These are phyloP conservation scores for Ilex paraguariensis DNA, from an alignment of 305 asterid genomes.

Conservation along the genomic window DNA sequence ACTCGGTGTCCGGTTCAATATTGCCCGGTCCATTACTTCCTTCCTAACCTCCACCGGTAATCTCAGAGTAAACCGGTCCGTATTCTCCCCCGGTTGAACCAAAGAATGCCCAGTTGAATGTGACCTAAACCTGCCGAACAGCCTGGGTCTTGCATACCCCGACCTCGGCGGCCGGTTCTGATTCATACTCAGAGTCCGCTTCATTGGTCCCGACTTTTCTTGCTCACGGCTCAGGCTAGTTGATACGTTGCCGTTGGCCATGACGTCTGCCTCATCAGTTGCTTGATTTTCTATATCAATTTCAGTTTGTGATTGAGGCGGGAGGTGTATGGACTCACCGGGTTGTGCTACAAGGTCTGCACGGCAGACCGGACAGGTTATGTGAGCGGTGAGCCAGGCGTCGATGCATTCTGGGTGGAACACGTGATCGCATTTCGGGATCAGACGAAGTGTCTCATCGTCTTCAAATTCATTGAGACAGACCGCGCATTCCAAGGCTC, in stretches of 20 bases:
- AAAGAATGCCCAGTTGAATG: constrained; percentile 53
- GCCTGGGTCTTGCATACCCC: constrained; percentile 18
- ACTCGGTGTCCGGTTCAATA: constrained; percentile 27
- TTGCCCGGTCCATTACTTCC: constrained; percentile 34
- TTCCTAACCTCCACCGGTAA: constrained; percentile 34
- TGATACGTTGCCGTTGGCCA: too few relatives aligned
- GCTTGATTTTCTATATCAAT: too few relatives aligned
- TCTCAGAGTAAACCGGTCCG: constrained; percentile 38
- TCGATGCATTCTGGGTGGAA: neutral
- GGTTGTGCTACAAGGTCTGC: neutral
- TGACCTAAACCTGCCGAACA: constrained; percentile 35
- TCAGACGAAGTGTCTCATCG: neutral
- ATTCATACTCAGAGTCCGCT: neutral
- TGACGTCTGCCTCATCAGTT: too few relatives aligned
- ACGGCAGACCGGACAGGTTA: neutral
- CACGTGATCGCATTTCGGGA: constrained; percentile 2
- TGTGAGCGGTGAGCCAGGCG: neutral
- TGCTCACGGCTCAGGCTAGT: too few relatives aligned
- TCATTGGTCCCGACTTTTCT: too few relatives aligned
- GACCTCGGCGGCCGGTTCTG: constrained; percentile 23
- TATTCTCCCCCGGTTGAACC: constrained; percentile 32
- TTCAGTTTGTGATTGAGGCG: too few relatives aligned
- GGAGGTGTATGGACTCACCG: neutral
- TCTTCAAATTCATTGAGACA: neutral
- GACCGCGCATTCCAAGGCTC: neutral